Conservation (phyloP, 345 rosid species). For the Brassica rapa region DNA sequence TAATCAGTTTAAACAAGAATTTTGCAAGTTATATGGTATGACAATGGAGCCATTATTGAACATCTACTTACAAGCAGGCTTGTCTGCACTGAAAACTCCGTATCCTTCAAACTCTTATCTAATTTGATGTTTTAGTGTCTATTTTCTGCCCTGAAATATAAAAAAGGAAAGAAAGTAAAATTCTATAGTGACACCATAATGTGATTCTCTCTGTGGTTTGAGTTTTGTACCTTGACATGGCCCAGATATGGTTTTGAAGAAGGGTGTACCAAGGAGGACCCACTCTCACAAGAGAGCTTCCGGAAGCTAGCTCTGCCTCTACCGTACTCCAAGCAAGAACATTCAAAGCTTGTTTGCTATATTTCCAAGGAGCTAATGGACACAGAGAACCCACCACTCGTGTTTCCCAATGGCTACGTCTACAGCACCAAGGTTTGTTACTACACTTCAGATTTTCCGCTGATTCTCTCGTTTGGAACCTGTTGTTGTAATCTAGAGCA, state of each 20-base stretch:
- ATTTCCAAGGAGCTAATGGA: conserved; percentile 95
- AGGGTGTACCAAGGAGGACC: conserved; percentile 95
- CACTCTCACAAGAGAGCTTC: conserved; percentile 91
- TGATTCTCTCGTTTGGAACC: conserved; percentile 14
- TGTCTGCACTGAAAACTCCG: conserved; percentile 95
- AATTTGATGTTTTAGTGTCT: conserved; percentile 14
- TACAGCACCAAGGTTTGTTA: conserved; percentile 84
- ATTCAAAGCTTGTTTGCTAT: conserved; percentile 95
- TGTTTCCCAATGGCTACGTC: conserved; percentile 92
- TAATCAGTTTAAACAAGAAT: conserved; percentile 86
- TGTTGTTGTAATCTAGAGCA: conserved; percentile 2
- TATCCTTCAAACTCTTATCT: conserved; percentile 49
- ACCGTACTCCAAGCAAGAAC: conserved; percentile 94
- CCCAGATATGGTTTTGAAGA: conserved; percentile 74
- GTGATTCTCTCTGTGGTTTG: conserved; percentile 10
- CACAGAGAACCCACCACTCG: conserved; percentile 98
- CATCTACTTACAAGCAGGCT: conserved; percentile 93
- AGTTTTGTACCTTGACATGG: conserved; percentile 47
- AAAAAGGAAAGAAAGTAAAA: neutral
- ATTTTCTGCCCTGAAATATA: conserved; percentile 11
- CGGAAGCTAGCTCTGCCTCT: conserved; percentile 77
- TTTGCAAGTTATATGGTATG: conserved; percentile 96
- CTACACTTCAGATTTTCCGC: neutral
- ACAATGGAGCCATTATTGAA: conserved; percentile 84
- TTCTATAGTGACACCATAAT: neutral